Base-by-base conservation (phyloP, 768 basidiomycete species). In the Gloeostereum incarnatum region DNA sequence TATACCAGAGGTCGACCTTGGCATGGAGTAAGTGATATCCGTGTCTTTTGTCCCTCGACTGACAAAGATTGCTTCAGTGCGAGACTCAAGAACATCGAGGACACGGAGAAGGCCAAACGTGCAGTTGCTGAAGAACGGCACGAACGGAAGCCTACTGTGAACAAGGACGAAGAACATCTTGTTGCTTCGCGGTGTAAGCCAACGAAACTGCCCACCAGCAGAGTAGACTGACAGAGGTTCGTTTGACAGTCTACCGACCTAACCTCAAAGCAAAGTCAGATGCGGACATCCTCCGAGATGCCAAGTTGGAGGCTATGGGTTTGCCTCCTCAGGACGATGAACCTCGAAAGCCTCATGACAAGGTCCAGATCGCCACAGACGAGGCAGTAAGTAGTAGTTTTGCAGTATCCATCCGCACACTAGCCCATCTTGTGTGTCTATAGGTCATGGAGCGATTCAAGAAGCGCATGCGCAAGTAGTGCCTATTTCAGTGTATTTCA, bases 381-480 rank as follows among this genome's bases (percentile, higher is more conserved):
- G 91, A 96, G 53, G 54, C 84, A 60, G 91, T 90, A 43, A 42
- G 79, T 64, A n/a, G 9, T 14, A 3, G 21, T n/a, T 9, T 34
- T 17, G 2, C 5, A n/a, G 19, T 18, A 21, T 17, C 5, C 35
- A 19, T n/a, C 11, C 38, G 16, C 19, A 10, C 31, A 23, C 27
- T 41, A 16, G 43, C 39, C 30, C 33, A 16, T 31, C 38, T 25
- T 7, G 8, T 36, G n/a, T n/a, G n/a, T n/a, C n/a, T 24, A 27
- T 46, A 89, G 85, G 87, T 88, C 38, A 87, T 92, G 87, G 91
- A 94, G 59, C 78, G 94, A 22, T 98, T 97, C 71, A 97, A 94
- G 71, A 96, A 98, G 63, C 68, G 92, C 41, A 89, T 91, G 86
- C 75, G 83, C 27, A 84, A 81, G 55, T 87, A 61, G 26, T 8